Percentiles rank a stretch among this genome's conserved stretches.
Evolutionary conservation across 2,329 filamentous ascomycete species (phyloP).

Genomic region (Colletotrichum cereale): DNA sequence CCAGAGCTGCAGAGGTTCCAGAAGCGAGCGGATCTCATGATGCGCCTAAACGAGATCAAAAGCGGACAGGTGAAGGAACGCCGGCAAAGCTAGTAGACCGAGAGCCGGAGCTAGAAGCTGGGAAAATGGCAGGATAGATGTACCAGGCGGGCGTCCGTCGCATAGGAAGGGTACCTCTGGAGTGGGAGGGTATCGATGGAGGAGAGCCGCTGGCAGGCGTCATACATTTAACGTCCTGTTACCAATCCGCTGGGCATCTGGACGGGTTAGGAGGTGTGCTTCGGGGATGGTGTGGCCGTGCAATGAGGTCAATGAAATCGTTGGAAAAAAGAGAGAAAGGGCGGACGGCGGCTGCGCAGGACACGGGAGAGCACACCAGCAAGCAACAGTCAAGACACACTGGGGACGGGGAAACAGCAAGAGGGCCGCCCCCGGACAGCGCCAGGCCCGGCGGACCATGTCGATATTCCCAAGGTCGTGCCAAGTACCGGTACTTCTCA

Average conservation of each 20-base stretch:
- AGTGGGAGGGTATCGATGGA: constrained; percentile 21
- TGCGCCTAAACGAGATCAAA: constrained; percentile 39
- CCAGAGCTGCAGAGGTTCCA: constrained; percentile 39
- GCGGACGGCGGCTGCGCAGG: background rate
- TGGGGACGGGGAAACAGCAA: constrained; percentile 23
- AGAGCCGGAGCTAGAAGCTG: constrained; percentile 38
- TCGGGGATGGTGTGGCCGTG: constrained; percentile 39
- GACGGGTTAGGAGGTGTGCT: constrained; percentile 33
- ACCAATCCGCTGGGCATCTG: constrained; percentile 38
- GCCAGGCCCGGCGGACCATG: constrained; percentile 35
- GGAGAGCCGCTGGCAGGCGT: constrained; percentile 36
- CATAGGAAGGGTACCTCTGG: constrained; percentile 29
- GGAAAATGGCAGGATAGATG: constrained; percentile 29
- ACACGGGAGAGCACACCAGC: background rate
- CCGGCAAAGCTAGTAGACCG: constrained; percentile 39
- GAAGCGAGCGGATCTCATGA: constrained; percentile 39
- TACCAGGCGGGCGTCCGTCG: constrained; percentile 15
- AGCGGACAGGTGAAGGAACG: constrained; percentile 37
- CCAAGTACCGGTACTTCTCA: constrained; percentile 36
- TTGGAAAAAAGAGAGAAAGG: background rate
- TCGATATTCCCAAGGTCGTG: constrained; percentile 31
- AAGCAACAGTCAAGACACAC: constrained; percentile 14
- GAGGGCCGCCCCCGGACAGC: constrained; percentile 34
- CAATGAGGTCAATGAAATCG: constrained; percentile 41
- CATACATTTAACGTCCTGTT: constrained; percentile 41